These are phyloP conservation scores for Coniferiporia sulphurascens DNA, from an alignment of 1,284 basidiomycete genomes.

Conservation along the genomic window DNA sequence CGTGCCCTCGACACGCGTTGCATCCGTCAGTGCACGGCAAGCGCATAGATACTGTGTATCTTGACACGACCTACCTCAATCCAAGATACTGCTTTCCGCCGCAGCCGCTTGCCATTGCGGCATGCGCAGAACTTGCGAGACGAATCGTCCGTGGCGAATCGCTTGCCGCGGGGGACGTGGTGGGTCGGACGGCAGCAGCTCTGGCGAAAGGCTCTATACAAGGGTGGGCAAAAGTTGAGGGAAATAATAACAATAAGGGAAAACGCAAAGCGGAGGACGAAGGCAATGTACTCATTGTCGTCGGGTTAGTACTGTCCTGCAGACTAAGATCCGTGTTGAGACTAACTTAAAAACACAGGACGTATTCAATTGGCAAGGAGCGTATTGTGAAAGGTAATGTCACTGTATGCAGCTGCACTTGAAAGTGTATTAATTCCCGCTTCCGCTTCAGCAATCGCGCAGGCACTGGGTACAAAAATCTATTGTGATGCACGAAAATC, in stretches of 20 bases:
- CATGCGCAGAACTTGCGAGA: slow-evolving; percentile 81
- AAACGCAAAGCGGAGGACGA: slow-evolving; percentile 28
- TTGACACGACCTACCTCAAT: slow-evolving; percentile 96
- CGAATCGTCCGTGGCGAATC: slow-evolving; percentile 46
- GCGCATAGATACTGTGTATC: slow-evolving; percentile 81
- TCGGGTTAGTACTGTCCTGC: slow-evolving; percentile 56
- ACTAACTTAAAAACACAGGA: slow-evolving; percentile 44
- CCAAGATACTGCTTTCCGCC: slow-evolving; percentile 95
- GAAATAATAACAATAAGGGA: slow-evolving; percentile 31
- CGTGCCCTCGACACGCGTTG: slow-evolving; percentile 76
- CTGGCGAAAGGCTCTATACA: slow-evolving; percentile 24
- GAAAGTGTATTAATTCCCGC: neutral
- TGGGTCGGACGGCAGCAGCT: slow-evolving; percentile 34
- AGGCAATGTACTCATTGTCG: slow-evolving; percentile 62
- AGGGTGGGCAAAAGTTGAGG: slow-evolving; percentile 20
- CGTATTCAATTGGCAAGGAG: slow-evolving; percentile 97
- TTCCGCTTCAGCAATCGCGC: slow-evolving; percentile 65
- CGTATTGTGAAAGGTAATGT: slow-evolving; percentile 84
- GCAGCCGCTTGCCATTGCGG: slow-evolving; percentile 87
- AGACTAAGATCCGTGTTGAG: slow-evolving; percentile 12
- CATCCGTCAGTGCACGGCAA: slow-evolving; percentile 81
- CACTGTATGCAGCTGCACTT: neutral
- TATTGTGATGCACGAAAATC: slow-evolving; percentile 86
- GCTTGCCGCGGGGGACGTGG: slow-evolving; percentile 21
- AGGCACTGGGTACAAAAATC: slow-evolving; percentile 77